These are phyloP conservation scores for Corchorus capsularis DNA, from an alignment of 345 rosid genomes.

Conservation along the genomic window DNA sequence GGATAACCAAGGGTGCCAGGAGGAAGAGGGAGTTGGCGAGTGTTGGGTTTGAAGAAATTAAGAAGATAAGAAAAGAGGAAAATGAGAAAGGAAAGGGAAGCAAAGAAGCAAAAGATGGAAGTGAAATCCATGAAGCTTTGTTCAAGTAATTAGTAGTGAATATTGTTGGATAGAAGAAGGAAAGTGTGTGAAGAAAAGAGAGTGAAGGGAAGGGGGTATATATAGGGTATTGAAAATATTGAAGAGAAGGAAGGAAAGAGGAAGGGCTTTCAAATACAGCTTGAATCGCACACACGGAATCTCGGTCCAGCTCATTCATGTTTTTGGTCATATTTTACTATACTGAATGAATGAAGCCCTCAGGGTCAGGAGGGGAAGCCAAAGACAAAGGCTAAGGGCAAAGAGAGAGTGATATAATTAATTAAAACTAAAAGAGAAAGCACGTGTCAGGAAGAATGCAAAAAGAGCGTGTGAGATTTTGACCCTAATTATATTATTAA, in stretches of 20 bases:
- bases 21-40: constrained; percentile 60
- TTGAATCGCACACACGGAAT: constrained; percentile 54
- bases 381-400: background rate
- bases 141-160: background rate
- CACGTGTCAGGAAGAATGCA: constrained; percentile 32
- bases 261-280: constrained; percentile 45
- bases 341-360: background rate
- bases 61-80: constrained; percentile 33
- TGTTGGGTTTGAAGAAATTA: constrained; percentile 26
- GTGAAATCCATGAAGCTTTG: constrained; percentile 36
- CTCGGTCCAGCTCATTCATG: constrained; percentile 51
- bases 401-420: too few species aligned
- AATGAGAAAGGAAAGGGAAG: constrained; percentile 34
- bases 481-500: constrained; percentile 9
- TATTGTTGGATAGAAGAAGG: background rate
- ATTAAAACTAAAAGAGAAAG: background rate
- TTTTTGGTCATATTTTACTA: constrained; percentile 7
- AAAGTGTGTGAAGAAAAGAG: constrained; percentile 27
- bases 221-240: constrained; percentile 21
- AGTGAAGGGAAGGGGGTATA: constrained; percentile 26
- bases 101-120: constrained; percentile 18
- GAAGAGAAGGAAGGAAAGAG: background rate
- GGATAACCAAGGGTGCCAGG: constrained; percentile 92
- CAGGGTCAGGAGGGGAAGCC: background rate
- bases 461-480: constrained; percentile 22